Evolutionary conservation across 306 rosid genomes (phyloP).

Genomic region (Prosopis cineraria): DNA sequence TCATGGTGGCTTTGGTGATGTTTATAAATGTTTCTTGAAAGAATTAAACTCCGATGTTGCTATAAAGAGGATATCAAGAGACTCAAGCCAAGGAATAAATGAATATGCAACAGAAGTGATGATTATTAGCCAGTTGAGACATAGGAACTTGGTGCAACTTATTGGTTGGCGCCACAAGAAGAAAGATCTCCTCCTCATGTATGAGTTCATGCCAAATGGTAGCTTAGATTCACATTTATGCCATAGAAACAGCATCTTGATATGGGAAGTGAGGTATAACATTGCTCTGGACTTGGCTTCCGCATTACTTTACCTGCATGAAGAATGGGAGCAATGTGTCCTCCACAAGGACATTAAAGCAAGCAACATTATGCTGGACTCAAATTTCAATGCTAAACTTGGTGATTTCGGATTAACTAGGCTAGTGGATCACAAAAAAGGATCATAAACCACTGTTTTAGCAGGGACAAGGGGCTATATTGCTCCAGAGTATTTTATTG

Average conservation of each 20-base stretch:
- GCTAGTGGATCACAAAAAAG: constrained; percentile 17
- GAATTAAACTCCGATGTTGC: constrained; percentile 6
- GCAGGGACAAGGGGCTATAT: constrained; percentile 34
- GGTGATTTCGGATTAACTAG: constrained; percentile 38
- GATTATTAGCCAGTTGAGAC: constrained; percentile 12
- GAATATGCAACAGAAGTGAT: neutral
- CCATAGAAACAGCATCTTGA: neutral
- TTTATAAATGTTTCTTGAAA: neutral
- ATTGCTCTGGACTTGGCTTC: constrained; percentile 11
- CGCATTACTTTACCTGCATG: neutral
- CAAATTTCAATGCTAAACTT: constrained; percentile 27
- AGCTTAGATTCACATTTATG: constrained; percentile 21
- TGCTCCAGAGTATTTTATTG: constrained; percentile 19
- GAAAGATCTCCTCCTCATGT: constrained; percentile 23
- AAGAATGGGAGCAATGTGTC: neutral
- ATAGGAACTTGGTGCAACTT: constrained; percentile 30
- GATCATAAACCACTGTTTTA: constrained; percentile 15
- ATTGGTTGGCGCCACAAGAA: constrained; percentile 35
- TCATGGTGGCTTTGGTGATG: constrained; percentile 26
- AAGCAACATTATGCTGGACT: constrained; percentile 35
- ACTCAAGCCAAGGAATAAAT: constrained; percentile 16
- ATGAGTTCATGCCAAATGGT: constrained; percentile 28
- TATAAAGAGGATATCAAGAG: constrained; percentile 24
- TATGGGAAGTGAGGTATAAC: constrained; percentile 22
- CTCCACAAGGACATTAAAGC: constrained; percentile 4